Conservation (phyloP, 176 grass and related monocot species). For the Poa pratensis region DNA sequence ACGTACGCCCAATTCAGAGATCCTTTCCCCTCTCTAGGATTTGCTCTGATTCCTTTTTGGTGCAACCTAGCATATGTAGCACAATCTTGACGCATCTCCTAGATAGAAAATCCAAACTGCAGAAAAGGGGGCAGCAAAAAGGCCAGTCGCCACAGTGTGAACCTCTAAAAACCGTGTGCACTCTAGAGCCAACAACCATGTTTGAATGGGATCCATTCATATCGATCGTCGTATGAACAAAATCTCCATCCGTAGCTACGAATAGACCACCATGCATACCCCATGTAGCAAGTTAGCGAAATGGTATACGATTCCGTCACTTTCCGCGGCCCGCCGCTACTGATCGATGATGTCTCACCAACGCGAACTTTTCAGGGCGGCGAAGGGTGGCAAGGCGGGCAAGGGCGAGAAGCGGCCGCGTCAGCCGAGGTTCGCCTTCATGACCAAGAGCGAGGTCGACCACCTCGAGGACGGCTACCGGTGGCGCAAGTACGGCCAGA, state of each 20-base stretch:
- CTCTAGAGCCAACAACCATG: slow-evolving; percentile 38
- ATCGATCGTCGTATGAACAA: slow-evolving; percentile 50
- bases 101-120: slow-evolving; percentile 37
- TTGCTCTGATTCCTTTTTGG: slow-evolving; percentile 32
- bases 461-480: slow-evolving; percentile 97
- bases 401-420: slow-evolving; percentile 88
- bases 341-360: slow-evolving; percentile 5
- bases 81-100: not conserved
- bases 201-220: slow-evolving; percentile 48
- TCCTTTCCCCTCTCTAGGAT: not conserved
- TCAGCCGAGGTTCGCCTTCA: slow-evolving; percentile 88
- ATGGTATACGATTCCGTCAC: slow-evolving; percentile 15
- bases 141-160: slow-evolving; percentile 47
- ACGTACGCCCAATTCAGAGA: not conserved
- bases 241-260: not conserved
- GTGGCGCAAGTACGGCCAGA: slow-evolving; percentile 99
- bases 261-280: not conserved
- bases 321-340: not conserved
- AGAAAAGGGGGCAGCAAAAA: not conserved
- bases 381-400: slow-evolving; percentile 34
- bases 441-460: slow-evolving; percentile 98
- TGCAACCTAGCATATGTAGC: slow-evolving; percentile 38
- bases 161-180: slow-evolving; percentile 46
- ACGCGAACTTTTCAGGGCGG: slow-evolving; percentile 24
- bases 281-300: not conserved